Percentiles rank a stretch among this genome's conserved stretches.
These are phyloP conservation scores for Cyberlindnera xishuangbannaensis DNA, from an alignment of 805 yeast genomes.

Conservation along the genomic window DNA sequence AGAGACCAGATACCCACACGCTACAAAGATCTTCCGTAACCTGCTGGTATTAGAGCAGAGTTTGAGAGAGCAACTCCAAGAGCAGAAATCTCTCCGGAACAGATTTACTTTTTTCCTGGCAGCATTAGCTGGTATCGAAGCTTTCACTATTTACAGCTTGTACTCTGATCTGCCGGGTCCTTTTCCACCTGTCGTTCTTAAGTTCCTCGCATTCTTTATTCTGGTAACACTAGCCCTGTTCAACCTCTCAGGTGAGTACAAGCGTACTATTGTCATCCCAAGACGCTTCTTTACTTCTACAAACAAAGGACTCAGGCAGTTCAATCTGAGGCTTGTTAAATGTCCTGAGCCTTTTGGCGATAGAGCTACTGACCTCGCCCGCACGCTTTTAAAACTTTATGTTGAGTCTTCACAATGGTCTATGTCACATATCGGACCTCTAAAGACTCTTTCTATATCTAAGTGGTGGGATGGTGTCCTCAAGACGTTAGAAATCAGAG, in stretches of 20 bases:
- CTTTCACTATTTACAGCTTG: slow-evolving; percentile 35
- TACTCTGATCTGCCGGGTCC: slow-evolving; percentile 33
- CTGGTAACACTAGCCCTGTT: slow-evolving; percentile 68
- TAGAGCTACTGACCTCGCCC: slow-evolving; percentile 28
- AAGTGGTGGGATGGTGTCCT: slow-evolving; percentile 11
- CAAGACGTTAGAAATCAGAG: slow-evolving; percentile 26
- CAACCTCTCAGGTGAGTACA: slow-evolving; percentile 85
- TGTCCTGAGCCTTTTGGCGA: slow-evolving; percentile 39
- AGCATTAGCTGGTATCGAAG: slow-evolving; percentile 35
- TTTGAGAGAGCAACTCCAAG: slow-evolving; percentile 72
- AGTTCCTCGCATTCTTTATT: slow-evolving; percentile 55
- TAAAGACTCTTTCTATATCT: slow-evolving; percentile 4
- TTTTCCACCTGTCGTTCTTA: slow-evolving; percentile 31
- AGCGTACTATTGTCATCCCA: slow-evolving; percentile 76
- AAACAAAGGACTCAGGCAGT: slow-evolving; percentile 81
- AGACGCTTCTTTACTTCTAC: slow-evolving; percentile 74
- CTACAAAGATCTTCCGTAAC: slow-evolving; percentile 76
- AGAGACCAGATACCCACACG: slow-evolving; percentile 33
- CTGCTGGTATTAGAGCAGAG: slow-evolving; percentile 81
- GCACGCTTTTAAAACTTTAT: slow-evolving; percentile 25
- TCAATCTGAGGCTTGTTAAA: slow-evolving; percentile 73
- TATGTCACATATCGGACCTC: slow-evolving; percentile 11
- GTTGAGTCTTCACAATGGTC: slow-evolving; percentile 13
- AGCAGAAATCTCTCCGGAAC: slow-evolving; percentile 57
- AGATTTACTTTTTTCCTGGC: slow-evolving; percentile 36